A percentile compares a stretch with the other conserved stretches of the same genome.
Conservation (phyloP, 1,284 basidiomycete genomes). For the Apiotrichum montevideense region DNA sequence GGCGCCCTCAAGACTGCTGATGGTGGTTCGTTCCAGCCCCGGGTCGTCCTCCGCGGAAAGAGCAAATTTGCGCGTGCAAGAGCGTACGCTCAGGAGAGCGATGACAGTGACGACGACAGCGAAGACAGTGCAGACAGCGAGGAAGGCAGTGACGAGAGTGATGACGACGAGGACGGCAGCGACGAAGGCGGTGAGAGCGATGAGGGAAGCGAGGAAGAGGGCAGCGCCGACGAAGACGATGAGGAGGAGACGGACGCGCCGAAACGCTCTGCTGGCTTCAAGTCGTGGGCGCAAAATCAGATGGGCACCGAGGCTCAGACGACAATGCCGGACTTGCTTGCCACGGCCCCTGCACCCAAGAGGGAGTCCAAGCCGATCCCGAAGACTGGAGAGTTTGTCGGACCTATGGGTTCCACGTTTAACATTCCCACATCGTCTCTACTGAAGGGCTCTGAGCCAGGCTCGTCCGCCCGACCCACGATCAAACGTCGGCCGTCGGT, state of each 20-base stretch:
- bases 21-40: constrained; percentile 25
- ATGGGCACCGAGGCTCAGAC: constrained; percentile 24
- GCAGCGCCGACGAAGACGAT: no score
- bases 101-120: constrained; percentile 3
- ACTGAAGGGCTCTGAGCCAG: constrained; percentile 17
- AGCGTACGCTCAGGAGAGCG: constrained; percentile 7
- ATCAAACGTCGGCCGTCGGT: constrained; percentile 68
- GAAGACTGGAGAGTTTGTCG: constrained; percentile 33
- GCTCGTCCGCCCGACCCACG: constrained; percentile 52
- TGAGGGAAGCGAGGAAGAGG: no score
- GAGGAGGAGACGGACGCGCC: constrained; percentile 16
- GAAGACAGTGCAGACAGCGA: constrained; percentile 11
- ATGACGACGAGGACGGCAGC: constrained; percentile 11
- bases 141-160: constrained; percentile 14
- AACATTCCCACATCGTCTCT: constrained; percentile 40
- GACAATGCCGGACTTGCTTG: constrained; percentile 18
- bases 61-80: constrained; percentile 21
- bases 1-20: constrained; percentile 19
- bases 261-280: constrained; percentile 59
- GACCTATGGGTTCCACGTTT: constrained; percentile 42
- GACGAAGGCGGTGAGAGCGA: background rate
- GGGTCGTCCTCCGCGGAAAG: constrained; percentile 24
- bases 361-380: constrained; percentile 13
- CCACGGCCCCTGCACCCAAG: constrained; percentile 15
- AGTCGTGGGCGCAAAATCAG: constrained; percentile 76